Percentiles rank a stretch among this genome's conserved stretches.
Conservation (phyloP, 2,329 filamentous ascomycete genomes). For the Elsinoe arachidis region DNA sequence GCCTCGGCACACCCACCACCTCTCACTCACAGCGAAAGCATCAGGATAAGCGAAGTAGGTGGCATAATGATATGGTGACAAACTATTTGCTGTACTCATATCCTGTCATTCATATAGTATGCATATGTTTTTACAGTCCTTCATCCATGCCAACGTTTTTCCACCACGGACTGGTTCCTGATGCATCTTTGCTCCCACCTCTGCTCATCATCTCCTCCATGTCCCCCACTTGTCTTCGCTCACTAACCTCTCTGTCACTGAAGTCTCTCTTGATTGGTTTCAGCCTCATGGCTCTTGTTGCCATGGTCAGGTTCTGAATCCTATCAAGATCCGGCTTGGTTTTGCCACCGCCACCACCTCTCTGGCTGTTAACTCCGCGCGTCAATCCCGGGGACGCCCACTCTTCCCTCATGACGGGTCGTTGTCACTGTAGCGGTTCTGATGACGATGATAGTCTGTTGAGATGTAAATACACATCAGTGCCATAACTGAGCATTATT, state of each 20-base stretch:
- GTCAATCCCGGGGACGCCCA: constrained; percentile 30
- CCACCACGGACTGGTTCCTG: constrained; percentile 33
- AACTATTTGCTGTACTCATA: background rate
- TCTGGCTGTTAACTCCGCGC: constrained; percentile 36
- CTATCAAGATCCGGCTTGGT: constrained; percentile 31
- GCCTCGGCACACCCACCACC: background rate
- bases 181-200: constrained; percentile 26
- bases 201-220: constrained; percentile 54
- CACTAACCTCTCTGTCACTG: constrained; percentile 58
- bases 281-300: constrained; percentile 52
- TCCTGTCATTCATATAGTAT: background rate
- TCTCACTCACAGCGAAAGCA: background rate
- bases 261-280: constrained; percentile 47
- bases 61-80: background rate
- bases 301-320: constrained; percentile 38
- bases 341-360: constrained; percentile 35
- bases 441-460: constrained; percentile 93
- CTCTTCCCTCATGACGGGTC: constrained; percentile 79
- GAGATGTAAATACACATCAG: constrained; percentile 95
- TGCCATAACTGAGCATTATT: constrained; percentile 64
- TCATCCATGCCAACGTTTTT: constrained; percentile 42
- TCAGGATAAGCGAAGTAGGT: background rate
- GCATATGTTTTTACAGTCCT: constrained; percentile 28
- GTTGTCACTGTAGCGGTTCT: constrained; percentile 87
- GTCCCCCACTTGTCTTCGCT: constrained; percentile 85